Conservation (phyloP, 2,329 filamentous ascomycete genomes). For the Colletotrichum sp. region DNA sequence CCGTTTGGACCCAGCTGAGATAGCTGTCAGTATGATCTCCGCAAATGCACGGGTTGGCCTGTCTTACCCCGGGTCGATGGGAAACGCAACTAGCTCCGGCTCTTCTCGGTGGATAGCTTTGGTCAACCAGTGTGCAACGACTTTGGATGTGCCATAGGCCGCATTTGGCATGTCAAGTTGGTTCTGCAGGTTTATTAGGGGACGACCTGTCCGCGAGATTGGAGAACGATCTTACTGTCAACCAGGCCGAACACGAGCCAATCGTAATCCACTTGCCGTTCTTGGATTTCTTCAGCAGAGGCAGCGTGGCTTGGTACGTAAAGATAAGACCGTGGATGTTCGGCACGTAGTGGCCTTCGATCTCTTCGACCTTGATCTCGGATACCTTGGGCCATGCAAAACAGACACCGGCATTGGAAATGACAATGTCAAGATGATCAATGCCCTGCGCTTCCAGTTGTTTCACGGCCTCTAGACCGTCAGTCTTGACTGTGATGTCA, state of each 20-base stretch:
- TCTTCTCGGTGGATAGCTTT: not conserved
- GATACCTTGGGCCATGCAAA: slow-evolving; percentile 32
- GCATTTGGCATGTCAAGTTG: not conserved
- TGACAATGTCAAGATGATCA: slow-evolving; percentile 49
- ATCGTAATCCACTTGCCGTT: not conserved
- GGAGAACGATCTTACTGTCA: not conserved
- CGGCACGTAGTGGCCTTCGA: slow-evolving; percentile 36
- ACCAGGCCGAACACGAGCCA: not conserved
- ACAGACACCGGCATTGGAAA: slow-evolving; percentile 55
- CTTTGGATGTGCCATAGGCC: not conserved
- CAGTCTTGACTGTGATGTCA: slow-evolving; percentile 37
- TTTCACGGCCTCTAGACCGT: slow-evolving; percentile 35
- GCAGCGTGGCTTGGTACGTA: slow-evolving; percentile 49
- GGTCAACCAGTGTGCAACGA: not conserved
- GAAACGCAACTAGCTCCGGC: not conserved
- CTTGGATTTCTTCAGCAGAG: slow-evolving; percentile 38
- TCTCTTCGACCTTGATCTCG: slow-evolving; percentile 36
- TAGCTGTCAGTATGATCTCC: not conserved
- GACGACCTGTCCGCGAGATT: not conserved
- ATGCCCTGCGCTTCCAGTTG: slow-evolving; percentile 38
- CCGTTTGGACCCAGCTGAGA: not conserved
- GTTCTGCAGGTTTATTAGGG: not conserved
- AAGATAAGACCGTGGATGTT: slow-evolving; percentile 39
- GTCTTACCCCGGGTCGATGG: not conserved
- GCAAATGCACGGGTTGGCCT: not conserved